phyloP scores from a whole-genome alignment of 805 yeast genomes.

The Lipomyces spencermartinsiae region DNA sequence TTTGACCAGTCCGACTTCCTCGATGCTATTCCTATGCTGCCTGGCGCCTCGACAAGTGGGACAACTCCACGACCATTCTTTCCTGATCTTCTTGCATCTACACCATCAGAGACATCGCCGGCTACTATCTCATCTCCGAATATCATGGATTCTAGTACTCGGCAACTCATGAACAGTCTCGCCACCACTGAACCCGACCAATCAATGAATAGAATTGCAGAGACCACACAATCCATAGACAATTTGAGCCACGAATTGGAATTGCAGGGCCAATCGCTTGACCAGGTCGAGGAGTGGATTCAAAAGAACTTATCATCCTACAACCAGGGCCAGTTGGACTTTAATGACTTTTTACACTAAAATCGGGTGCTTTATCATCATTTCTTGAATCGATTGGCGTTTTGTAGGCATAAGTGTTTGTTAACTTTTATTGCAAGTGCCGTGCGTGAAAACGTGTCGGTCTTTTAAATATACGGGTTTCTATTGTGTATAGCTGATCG shows the following conservation, averaged over 20 bases:
- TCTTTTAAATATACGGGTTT: background rate
- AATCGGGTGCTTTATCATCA: background rate
- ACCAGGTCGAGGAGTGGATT: constrained; percentile 46
- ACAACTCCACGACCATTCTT: constrained; percentile 24
- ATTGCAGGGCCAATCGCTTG: constrained; percentile 42
- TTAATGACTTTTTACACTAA: constrained; percentile 1
- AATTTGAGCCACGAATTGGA: constrained; percentile 41
- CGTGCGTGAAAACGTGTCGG: background rate
- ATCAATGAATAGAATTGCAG: constrained; percentile 16
- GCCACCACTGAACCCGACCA: constrained; percentile 13
- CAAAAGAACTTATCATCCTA: constrained; percentile 22
- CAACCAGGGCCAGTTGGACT: constrained; percentile 3
- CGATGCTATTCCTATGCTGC: constrained; percentile 29
- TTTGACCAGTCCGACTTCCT: constrained; percentile 34
- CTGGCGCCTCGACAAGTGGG: constrained; percentile 17
- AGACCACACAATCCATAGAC: constrained; percentile 36
- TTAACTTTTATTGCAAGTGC: background rate
- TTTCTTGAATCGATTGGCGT: background rate
- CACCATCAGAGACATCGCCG: constrained; percentile 10
- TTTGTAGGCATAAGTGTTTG: background rate
- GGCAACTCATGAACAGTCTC: constrained; percentile 22
- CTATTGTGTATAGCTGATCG: background rate
- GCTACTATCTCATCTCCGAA: constrained; percentile 19
- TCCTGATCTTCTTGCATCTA: constrained; percentile 26
- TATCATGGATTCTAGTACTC: constrained; percentile 15